Percentiles rank a stretch among this genome's conserved stretches.
phyloP scores from a whole-genome alignment of 352 stramenopile genomes.

The Pythium plurisporium region DNA sequence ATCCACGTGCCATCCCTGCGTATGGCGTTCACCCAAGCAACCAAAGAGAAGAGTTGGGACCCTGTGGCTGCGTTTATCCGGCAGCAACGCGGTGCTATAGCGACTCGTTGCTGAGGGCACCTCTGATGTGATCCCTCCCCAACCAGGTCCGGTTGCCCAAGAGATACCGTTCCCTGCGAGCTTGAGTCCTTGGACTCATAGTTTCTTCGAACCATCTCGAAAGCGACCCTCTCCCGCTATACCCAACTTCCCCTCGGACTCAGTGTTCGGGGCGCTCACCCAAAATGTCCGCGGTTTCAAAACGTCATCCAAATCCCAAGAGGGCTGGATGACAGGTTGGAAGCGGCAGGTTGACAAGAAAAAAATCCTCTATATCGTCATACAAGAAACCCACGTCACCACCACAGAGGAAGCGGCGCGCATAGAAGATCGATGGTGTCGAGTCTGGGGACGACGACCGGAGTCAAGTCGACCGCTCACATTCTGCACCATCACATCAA shows the following conservation, averaged over 20 bases:
- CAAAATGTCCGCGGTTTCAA: neutral
- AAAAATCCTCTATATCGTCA: neutral
- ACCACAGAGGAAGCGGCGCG: neutral
- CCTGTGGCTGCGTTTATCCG: neutral
- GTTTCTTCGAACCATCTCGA: neutral
- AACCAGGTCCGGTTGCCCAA: neutral
- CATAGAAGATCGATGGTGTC: neutral
- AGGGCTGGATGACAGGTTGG: neutral
- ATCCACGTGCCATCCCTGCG: neutral
- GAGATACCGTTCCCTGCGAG: neutral
- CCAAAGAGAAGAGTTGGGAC: neutral
- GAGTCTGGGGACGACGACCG: neutral
- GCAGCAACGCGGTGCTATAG: neutral
- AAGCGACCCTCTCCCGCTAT: neutral
- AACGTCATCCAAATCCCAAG: neutral
- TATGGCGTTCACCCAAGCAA: neutral
- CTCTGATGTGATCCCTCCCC: neutral
- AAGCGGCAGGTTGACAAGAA: neutral
- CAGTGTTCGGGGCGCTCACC: neutral
- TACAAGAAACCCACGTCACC: neutral
- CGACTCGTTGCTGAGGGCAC: neutral
- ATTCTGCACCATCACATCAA: neutral
- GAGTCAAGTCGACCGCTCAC: neutral
- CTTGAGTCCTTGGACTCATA: neutral
- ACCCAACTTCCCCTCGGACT: neutral